phyloP scores from a whole-genome alignment of 257 asterid genomes.

The Solanum gracilifrons region DNA sequence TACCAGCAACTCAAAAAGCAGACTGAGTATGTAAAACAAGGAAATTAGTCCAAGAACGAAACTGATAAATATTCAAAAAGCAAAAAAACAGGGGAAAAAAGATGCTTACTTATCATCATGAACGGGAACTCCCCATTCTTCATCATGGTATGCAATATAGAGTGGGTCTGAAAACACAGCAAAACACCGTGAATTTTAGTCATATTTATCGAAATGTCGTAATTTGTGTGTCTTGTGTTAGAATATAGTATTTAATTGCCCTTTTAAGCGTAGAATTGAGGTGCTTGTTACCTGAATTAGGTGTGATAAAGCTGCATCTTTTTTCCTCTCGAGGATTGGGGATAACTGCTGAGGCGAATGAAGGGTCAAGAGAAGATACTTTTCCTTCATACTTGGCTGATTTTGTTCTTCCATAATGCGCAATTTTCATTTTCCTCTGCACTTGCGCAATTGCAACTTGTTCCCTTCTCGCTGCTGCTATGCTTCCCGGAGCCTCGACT shows the following conservation, averaged over 20 bases:
- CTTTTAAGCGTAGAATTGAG: neutral
- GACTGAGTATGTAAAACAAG: slow-evolving; percentile 20
- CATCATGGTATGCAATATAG: slow-evolving; percentile 68
- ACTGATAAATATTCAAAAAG: too few species aligned
- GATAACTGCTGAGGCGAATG: neutral
- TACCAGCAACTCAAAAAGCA: slow-evolving; percentile 61
- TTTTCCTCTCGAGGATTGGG: slow-evolving; percentile 17
- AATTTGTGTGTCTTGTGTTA: neutral
- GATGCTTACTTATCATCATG: slow-evolving; percentile 61
- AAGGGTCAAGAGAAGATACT: slow-evolving; percentile 4
- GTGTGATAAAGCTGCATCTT: slow-evolving; percentile 69
- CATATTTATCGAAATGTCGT: neutral
- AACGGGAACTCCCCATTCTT: slow-evolving; percentile 84
- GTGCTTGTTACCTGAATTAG: slow-evolving; percentile 46
- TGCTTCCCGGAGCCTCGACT: slow-evolving; percentile 53
- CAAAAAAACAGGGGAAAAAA: neutral
- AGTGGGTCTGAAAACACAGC: slow-evolving; percentile 38
- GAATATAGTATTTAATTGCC: neutral
- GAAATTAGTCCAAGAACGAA: neutral
- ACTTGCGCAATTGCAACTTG: slow-evolving; percentile 55
- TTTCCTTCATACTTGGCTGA: slow-evolving; percentile 27
- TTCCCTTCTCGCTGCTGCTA: slow-evolving; percentile 76
- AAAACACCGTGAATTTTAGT: neutral
- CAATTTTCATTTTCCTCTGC: slow-evolving; percentile 59
- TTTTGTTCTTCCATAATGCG: slow-evolving; percentile 68